Evolutionary conservation across 176 grass and related monocot species (phyloP).

Genomic region (Thalia dealbata): DNA sequence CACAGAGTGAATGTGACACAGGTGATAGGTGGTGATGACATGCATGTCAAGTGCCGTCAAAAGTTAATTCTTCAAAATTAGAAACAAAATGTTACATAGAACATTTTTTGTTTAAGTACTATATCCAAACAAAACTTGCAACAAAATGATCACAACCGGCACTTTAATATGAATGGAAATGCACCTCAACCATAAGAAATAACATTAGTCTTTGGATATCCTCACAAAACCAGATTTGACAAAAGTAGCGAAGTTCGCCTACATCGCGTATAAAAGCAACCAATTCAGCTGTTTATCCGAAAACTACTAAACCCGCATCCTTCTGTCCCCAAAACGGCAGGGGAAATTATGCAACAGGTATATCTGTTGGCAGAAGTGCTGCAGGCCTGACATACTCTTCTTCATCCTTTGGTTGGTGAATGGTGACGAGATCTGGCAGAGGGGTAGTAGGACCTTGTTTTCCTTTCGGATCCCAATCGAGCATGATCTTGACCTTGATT

Average conservation of each 20-base stretch:
- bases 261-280: background rate
- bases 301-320: background rate
- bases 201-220: background rate
- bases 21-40: too few species aligned
- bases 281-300: background rate
- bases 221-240: background rate
- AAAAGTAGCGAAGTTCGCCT: background rate
- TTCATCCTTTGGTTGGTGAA: conserved; percentile 9
- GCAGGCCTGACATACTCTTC: background rate
- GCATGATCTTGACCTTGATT: conserved; percentile 11
- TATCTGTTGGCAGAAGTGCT: background rate
- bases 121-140: too few species aligned
- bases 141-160: background rate
- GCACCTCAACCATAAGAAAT: background rate
- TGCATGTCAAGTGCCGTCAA: too few species aligned
- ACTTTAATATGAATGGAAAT: background rate
- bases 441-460: background rate
- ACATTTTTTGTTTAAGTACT: too few species aligned
- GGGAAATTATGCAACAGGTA: background rate
- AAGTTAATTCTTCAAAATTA: too few species aligned
- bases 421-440: conserved; percentile 8
- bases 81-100: too few species aligned
- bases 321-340: background rate
- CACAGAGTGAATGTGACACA: too few species aligned
- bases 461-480: conserved; percentile 11